Conservation (phyloP, 108 stramenopile genomes). For the Nitzschia palea region DNA sequence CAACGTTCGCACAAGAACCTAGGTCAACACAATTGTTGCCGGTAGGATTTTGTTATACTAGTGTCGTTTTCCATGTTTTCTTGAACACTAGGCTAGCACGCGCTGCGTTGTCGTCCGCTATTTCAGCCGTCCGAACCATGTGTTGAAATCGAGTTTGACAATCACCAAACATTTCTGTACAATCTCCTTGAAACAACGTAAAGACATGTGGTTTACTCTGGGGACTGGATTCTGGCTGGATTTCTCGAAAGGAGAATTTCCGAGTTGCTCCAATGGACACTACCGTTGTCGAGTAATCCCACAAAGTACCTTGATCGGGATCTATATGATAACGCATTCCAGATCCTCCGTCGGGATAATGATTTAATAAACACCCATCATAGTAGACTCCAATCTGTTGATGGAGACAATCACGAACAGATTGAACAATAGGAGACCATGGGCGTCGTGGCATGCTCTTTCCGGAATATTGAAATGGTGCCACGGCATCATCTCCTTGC, state of each 20-base stretch:
- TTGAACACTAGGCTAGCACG: conserved; percentile 60
- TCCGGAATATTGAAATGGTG: conserved; percentile 46
- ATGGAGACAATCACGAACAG: conserved; percentile 38
- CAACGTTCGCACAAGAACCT: neutral
- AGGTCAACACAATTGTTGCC: neutral
- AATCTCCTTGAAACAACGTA: conserved; percentile 56
- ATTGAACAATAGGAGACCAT: conserved; percentile 40
- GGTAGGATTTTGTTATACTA: neutral
- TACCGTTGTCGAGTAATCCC: conserved; percentile 58
- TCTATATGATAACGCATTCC: conserved; percentile 68
- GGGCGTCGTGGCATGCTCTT: conserved; percentile 44
- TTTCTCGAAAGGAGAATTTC: conserved; percentile 51
- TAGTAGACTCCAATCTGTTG: conserved; percentile 36
- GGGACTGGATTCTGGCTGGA: neutral
- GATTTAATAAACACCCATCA: conserved; percentile 54
- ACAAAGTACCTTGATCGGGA: conserved; percentile 59
- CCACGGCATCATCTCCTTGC: conserved; percentile 51
- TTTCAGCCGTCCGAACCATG: conserved; percentile 48
- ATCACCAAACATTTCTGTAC: conserved; percentile 57
- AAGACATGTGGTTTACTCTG: conserved; percentile 37
- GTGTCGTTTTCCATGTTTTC: no score
- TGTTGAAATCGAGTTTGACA: conserved; percentile 62
- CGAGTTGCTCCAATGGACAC: conserved; percentile 57
- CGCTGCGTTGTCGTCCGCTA: conserved; percentile 35
- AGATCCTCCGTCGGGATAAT: conserved; percentile 53